These are phyloP conservation scores for Candida sojae DNA, from an alignment of 1,139 yeast genomes.

Conservation along the genomic window DNA sequence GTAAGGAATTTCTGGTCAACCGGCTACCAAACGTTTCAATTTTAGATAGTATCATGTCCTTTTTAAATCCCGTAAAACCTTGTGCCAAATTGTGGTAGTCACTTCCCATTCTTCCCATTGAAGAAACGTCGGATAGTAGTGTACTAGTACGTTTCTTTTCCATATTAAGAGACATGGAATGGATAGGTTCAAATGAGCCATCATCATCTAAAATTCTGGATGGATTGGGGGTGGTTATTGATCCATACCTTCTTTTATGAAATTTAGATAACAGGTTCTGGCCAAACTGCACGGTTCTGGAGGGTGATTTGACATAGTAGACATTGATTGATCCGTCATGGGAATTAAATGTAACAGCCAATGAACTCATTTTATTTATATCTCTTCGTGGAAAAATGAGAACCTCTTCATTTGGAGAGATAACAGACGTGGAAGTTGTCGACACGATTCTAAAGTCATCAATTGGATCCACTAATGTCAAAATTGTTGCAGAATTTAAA, in stretches of 20 bases:
- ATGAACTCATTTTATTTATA: constrained; percentile 31
- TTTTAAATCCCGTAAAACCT: constrained; percentile 41
- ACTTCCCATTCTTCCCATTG: constrained; percentile 64
- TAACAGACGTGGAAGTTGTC: constrained; percentile 69
- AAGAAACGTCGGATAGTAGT: constrained; percentile 54
- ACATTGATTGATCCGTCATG: constrained; percentile 44
- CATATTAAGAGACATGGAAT: constrained; percentile 37
- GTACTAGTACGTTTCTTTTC: constrained; percentile 57
- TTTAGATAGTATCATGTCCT: constrained; percentile 69
- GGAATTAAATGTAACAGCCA: constrained; percentile 56
- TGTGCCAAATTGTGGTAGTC: constrained; percentile 27
- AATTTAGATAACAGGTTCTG: constrained; percentile 11
- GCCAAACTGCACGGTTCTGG: constrained; percentile 18
- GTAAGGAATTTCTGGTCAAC: constrained; percentile 30
- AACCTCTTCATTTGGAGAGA: constrained; percentile 59
- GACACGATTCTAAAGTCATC: constrained; percentile 67
- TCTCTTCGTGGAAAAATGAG: constrained; percentile 48
- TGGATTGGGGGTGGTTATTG: constrained; percentile 43
- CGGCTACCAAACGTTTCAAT: constrained; percentile 34
- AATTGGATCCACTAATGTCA: constrained; percentile 68
- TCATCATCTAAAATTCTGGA: constrained; percentile 47
- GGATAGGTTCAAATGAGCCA: constrained; percentile 17
- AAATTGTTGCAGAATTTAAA: constrained; percentile 44
- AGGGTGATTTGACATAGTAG: constrained; percentile 53
- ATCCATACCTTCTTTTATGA: constrained; percentile 23